These are phyloP conservation scores for Pseudomicrostroma phylloplanum DNA, from an alignment of 1,284 basidiomycete genomes.

Conservation along the genomic window DNA sequence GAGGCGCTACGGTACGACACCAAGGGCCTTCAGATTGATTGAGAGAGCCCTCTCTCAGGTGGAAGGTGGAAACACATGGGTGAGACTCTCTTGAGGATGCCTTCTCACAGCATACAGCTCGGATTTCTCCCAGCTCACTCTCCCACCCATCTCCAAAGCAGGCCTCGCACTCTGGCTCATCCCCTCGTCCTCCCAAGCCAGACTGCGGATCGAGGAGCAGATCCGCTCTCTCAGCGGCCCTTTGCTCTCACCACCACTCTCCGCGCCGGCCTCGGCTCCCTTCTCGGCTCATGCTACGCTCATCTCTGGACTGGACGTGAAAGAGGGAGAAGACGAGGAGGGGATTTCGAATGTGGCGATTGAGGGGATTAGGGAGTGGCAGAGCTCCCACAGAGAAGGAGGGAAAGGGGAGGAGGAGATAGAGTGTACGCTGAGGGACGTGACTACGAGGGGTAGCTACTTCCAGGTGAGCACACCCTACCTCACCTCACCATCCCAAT, in stretches of 20 bases:
- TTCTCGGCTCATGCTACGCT: conserved; percentile 21
- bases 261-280: conserved; percentile 7
- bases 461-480: conserved; percentile 10
- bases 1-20: too few relatives aligned
- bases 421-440: conserved; percentile 7
- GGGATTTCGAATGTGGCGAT: background rate
- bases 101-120: too few relatives aligned
- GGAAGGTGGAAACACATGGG: too few relatives aligned
- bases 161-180: conserved; percentile 23
- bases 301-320: conserved; percentile 12
- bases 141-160: conserved; percentile 9
- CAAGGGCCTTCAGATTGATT: too few relatives aligned
- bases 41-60: too few relatives aligned
- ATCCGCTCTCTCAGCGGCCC: background rate
- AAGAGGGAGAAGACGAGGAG: background rate
- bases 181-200: background rate
- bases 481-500: background rate
- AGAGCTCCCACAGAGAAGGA: background rate
- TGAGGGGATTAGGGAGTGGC: conserved; percentile 8
- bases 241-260: background rate
- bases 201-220: conserved; percentile 1
- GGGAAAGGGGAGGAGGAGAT: background rate
- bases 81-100: too few relatives aligned
- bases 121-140: too few relatives aligned
- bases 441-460: conserved; percentile 15